A percentile compares a stretch with the other conserved stretches of the same genome.
phyloP scores from a whole-genome alignment of 2,329 filamentous ascomycete genomes.

The Fusarium nematophilum region DNA sequence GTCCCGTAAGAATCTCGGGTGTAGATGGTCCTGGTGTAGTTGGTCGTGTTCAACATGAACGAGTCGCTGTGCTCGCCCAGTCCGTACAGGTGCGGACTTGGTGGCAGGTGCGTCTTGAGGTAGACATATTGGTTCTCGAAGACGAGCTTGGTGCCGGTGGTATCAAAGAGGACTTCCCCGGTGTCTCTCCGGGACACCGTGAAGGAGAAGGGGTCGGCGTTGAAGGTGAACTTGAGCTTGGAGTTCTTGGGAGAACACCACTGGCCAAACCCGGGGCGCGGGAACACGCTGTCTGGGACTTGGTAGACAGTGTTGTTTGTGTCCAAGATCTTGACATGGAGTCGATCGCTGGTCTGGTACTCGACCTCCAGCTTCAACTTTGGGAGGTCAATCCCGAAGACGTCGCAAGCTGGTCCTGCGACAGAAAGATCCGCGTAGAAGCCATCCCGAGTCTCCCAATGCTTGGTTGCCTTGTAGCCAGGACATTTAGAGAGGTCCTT shows the following conservation, averaged over 20 bases:
- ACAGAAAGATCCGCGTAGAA: conserved; percentile 77
- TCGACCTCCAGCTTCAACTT: conserved; percentile 72
- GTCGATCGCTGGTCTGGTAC: conserved; percentile 60
- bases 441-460: conserved; percentile 62
- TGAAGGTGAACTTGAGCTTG: conserved; percentile 60
- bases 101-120: conserved; percentile 76
- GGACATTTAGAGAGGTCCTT: conserved; percentile 61
- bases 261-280: conserved; percentile 56
- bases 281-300: conserved; percentile 75
- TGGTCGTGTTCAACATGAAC: conserved; percentile 73
- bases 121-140: conserved; percentile 84
- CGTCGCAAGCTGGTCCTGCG: conserved; percentile 77
- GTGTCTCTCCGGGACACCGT: conserved; percentile 59
- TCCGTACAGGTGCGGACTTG: conserved; percentile 78
- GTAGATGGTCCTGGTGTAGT: conserved; percentile 73
- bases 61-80: conserved; percentile 82
- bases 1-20: conserved; percentile 67
- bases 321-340: conserved; percentile 80
- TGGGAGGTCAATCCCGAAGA: conserved; percentile 81
- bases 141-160: conserved; percentile 72
- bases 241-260: conserved; percentile 44
- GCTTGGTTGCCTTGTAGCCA: conserved; percentile 74
- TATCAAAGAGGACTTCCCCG: conserved; percentile 73
- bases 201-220: conserved; percentile 73
- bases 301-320: conserved; percentile 77